Evolutionary conservation across 805 yeast species (phyloP), one percentile per base, ranked within the genome.

Genomic region (Ascoidea tarda): DNA sequence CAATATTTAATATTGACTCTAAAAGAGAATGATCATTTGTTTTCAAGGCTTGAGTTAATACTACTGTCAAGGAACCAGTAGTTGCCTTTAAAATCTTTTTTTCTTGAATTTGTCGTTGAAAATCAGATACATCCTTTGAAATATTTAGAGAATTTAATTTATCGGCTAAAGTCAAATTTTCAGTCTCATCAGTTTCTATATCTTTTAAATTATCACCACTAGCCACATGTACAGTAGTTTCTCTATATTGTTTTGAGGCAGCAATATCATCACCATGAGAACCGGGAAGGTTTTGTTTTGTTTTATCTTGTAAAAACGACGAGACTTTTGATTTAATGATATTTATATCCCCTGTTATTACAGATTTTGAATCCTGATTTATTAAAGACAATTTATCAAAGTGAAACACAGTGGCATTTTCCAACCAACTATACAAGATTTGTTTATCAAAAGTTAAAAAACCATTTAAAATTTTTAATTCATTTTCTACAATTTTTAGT

Each of bases 41-140:
- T 60, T 79, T 82, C 56, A 93, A 73, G 0, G 99, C 91, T 69
- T 93, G 99, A 12, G 90, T 73, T 48, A 93, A 72, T n/a, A 93
- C 79, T 1, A 85, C 81, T 1, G 96, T 79, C 55, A 90, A 77
- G 1, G 96, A 80, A 51, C 93, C 95, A 5, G 85, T 78, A 6
- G 80, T 76, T 21, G 81, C 78, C 53, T 73, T 74, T 59, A 51
- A 61, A 60, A 21, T 53, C 49, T 50, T 59, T 59, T 49, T 58
- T 52, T 38, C 64, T 57, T 47, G 57, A 21, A 21, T 21, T 21
- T 21, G 28, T 21, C 3, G 28, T 21, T 21, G 28, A 21, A 21
- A 21, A 64, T 49, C 55, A 32, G 50, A 50, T 6, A 49, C 57
- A 58, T 46, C 16, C 45, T 16, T 50, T 49, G 52, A 31, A 46